Evolutionary conservation across 1,284 basidiomycete species (phyloP), one percentile per base, ranked within the genome.

Genomic region (Trichosporon asahii): DNA sequence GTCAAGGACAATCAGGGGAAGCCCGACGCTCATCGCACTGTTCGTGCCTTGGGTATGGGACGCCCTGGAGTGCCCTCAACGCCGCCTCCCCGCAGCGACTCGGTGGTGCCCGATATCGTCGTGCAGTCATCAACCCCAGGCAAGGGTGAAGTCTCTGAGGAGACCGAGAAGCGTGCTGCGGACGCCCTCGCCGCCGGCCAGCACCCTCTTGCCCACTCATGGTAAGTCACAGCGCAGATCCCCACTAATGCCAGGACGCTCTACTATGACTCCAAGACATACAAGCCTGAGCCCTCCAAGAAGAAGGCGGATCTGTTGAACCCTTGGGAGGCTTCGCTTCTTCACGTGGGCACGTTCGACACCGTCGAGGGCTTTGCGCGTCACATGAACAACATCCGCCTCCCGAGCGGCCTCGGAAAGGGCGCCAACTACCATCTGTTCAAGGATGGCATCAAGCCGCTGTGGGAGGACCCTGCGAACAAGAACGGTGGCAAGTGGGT

Each of bases 361-460:
- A 92, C 93, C 15, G 84, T 97, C 68, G 92, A 97, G 82, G 88
- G 89, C 29, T 97, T 95, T 85, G 95, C 93, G 79, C 88, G 91
- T n/a, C 92, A 94, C 84, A 92, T 95, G 86, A 94, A 95, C 84
- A 95, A 94, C 89, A 88, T 96, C 72, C 93, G 94, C 81, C 90
- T 91, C 1, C 95, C 95, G 1, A 94, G 92, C 64, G 89, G 89
- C 75, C 88, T 97, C 46, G 91, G 93, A 75, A 89, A 89, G 75
- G 92, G 93, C 82, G 90, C 91, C 46, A 96, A 95, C 84, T 96
- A 96, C 79, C 95, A 97, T 80, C 85, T 97, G 68, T 98, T 98
- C 89, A 97, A 97, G 75, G 75, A 79, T 33, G 78, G 78, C 21
- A 85, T 86, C 72, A 72, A 78, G 64, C 81, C 82, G 6, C 79